Conservation (phyloP, 2,329 filamentous ascomycete species). For the Lachnellula suecica region DNA sequence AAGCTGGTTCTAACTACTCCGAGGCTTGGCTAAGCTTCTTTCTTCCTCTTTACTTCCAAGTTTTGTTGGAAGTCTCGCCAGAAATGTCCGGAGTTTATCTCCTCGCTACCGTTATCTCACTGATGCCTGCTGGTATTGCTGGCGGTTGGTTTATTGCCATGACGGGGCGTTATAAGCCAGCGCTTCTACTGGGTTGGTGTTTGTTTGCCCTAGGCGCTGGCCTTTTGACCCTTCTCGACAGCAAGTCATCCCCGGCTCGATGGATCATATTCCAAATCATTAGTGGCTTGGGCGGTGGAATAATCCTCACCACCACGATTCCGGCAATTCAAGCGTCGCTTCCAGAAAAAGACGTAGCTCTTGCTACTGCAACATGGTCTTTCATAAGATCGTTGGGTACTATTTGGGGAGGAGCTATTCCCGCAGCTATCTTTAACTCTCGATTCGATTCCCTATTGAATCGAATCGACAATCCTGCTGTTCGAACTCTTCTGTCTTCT, state of each 20-base stretch:
- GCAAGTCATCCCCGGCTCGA: constrained; percentile 33
- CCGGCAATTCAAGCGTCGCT: constrained; percentile 40
- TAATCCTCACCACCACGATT: constrained; percentile 41
- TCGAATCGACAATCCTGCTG: not conserved
- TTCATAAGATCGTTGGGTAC: constrained; percentile 47
- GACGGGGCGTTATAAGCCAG: constrained; percentile 28
- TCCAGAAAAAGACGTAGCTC: constrained; percentile 34
- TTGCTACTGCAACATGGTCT: constrained; percentile 14
- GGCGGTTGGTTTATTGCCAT: constrained; percentile 7
- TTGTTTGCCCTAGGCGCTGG: constrained; percentile 13
- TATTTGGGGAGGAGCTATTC: constrained; percentile 44
- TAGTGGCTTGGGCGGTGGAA: constrained; percentile 40
- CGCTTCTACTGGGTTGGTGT: constrained; percentile 32
- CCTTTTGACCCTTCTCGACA: constrained; percentile 33
- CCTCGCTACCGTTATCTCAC: not conserved
- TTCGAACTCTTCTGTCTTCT: not conserved
- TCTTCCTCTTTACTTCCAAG: constrained; percentile 8
- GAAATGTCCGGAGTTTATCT: not conserved
- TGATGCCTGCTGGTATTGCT: constrained; percentile 30
- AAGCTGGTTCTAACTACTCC: not conserved
- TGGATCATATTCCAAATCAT: constrained; percentile 46
- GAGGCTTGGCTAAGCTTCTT: constrained; percentile 6
- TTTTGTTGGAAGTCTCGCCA: not conserved
- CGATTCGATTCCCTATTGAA: not conserved
- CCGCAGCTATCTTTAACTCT: constrained; percentile 9